phyloP scores from a whole-genome alignment of 2,329 filamentous ascomycete genomes.

The Fusarium sp. region DNA sequence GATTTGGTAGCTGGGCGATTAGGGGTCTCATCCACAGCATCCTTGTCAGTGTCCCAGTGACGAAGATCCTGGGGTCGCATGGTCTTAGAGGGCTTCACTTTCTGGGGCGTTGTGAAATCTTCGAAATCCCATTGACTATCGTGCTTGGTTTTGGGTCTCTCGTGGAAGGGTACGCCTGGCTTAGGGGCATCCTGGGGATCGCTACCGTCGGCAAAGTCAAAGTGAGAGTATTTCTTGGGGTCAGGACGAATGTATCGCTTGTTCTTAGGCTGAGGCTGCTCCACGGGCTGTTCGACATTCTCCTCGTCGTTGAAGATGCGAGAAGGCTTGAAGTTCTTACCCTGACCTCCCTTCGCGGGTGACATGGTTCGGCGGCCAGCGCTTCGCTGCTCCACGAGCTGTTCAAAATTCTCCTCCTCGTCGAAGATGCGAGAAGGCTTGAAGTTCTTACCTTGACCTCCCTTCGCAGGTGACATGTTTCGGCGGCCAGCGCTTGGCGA shows the following conservation, averaged over 20 bases:
- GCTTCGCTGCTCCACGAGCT: constrained; percentile 46
- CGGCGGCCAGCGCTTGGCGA: constrained; percentile 62
- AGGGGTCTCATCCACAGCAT: constrained; percentile 65
- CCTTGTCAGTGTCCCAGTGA: constrained; percentile 82
- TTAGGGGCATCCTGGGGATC: constrained; percentile 63
- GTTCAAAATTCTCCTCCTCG: constrained; percentile 28
- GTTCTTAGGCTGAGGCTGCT: constrained; percentile 57
- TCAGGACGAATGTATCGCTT: constrained; percentile 72
- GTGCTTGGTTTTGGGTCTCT: constrained; percentile 71
- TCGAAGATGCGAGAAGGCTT: constrained; percentile 75
- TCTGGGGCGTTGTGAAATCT: constrained; percentile 87
- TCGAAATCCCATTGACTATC: constrained; percentile 87
- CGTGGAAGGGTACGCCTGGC: constrained; percentile 57
- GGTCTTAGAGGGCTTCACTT: constrained; percentile 71
- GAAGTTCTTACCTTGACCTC: constrained; percentile 71
- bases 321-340: constrained; percentile 73
- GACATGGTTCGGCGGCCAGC: constrained; percentile 64
- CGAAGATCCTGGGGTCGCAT: constrained; percentile 76
- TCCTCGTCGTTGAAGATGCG: constrained; percentile 72
- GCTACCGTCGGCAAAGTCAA: constrained; percentile 80
- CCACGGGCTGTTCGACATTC: constrained; percentile 57
- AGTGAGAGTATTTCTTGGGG: constrained; percentile 86
- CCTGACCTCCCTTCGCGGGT: constrained; percentile 64
- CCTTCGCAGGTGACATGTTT: constrained; percentile 65
- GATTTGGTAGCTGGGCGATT: constrained; percentile 72